These are phyloP conservation scores for Chalciporus piperatus DNA, from an alignment of 768 basidiomycete genomes.

Conservation along the genomic window DNA sequence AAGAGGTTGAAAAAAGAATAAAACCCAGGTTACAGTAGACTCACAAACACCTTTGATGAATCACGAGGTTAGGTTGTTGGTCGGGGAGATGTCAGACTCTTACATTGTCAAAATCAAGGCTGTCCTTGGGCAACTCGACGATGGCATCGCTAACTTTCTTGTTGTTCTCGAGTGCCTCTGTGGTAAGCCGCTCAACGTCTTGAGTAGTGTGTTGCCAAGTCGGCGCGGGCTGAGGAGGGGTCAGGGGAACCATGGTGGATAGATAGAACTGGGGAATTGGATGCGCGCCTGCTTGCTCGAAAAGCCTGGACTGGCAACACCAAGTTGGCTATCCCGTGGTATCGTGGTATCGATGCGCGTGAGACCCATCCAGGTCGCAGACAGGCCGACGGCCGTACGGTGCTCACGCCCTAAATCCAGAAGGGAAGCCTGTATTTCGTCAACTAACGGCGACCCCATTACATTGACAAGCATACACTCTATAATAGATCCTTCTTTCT, in stretches of 20 bases:
- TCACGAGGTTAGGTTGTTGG: neutral
- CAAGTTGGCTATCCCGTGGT: too few relatives aligned
- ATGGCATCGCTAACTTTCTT: slow-evolving; percentile 56
- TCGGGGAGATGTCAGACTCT: slow-evolving; percentile 16
- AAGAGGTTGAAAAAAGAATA: too few relatives aligned
- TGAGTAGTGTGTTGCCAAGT: slow-evolving; percentile 65
- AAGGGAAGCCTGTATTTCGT: too few relatives aligned
- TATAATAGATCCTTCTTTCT: neutral
- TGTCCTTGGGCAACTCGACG: slow-evolving; percentile 52
- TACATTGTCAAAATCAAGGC: slow-evolving; percentile 67
- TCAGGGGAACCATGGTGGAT: slow-evolving; percentile 25
- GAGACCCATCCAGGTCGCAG: too few relatives aligned
- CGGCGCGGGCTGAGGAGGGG: slow-evolving; percentile 64
- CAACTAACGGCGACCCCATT: too few relatives aligned
- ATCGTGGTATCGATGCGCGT: too few relatives aligned
- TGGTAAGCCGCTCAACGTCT: slow-evolving; percentile 54
- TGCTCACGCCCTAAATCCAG: too few relatives aligned
- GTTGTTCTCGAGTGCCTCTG: slow-evolving; percentile 56
- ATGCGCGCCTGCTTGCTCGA: too few relatives aligned
- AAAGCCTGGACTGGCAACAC: too few relatives aligned
- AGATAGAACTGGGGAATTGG: too few relatives aligned
- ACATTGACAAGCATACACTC: neutral
- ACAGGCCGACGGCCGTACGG: too few relatives aligned
- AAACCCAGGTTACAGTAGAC: slow-evolving; percentile 25
- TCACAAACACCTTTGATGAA: slow-evolving; percentile 63